These are phyloP conservation scores for Amanita brunnescens DNA, from an alignment of 768 basidiomycete species.

Conservation along the genomic window DNA sequence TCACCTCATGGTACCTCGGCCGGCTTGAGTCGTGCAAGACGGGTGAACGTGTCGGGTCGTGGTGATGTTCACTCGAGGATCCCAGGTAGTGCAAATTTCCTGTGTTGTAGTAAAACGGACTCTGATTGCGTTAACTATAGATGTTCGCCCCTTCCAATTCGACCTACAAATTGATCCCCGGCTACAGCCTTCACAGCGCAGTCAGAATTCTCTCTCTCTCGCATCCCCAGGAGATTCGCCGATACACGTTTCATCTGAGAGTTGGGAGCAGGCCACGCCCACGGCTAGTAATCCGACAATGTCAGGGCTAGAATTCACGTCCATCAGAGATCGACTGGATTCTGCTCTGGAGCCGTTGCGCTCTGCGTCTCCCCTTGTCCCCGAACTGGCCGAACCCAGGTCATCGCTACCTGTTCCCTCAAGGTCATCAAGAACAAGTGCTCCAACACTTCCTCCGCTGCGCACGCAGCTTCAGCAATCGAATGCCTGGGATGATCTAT, in stretches of 20 bases:
- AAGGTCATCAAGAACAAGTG: background rate
- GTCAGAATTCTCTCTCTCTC: background rate
- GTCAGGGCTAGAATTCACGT: constrained; percentile 9
- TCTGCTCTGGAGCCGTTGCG: constrained; percentile 26
- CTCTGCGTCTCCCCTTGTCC: constrained; percentile 22
- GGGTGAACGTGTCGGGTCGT: no score
- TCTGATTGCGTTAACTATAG: no score
- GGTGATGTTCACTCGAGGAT: background rate
- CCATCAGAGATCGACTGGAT: constrained; percentile 24
- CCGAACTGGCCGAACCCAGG: constrained; percentile 13
- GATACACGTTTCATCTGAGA: background rate
- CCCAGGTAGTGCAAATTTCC: background rate
- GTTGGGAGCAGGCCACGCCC: constrained; percentile 2
- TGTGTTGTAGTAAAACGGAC: background rate
- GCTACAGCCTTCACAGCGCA: constrained; percentile 3
- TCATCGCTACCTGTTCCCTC: background rate
- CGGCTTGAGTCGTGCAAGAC: background rate
- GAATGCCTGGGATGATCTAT: constrained; percentile 1
- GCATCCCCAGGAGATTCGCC: background rate
- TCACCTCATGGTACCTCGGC: constrained; percentile 7
- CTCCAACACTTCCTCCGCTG: constrained; percentile 5
- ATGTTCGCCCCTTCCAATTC: background rate
- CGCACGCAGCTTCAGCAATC: constrained; percentile 5
- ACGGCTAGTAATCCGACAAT: constrained; percentile 2
- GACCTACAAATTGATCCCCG: constrained; percentile 1